phyloP scores from a whole-genome alignment of 164 flowering plant species.

The Tetrastigma voinierianum region DNA sequence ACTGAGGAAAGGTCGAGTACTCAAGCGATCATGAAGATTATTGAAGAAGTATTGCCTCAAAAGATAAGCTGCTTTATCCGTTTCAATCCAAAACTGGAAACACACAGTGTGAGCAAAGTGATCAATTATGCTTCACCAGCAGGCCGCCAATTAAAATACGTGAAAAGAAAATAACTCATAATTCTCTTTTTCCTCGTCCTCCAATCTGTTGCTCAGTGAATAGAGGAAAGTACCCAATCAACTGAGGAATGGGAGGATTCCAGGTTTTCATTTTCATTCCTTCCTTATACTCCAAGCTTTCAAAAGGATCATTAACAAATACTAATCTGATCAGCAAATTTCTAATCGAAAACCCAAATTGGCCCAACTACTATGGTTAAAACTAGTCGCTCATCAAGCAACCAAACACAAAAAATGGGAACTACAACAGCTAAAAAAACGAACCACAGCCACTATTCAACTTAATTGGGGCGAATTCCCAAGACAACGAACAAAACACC shows the following conservation, averaged over 20 bases:
- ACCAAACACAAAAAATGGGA: neutral
- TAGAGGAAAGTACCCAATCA: neutral
- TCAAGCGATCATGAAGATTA: conserved; percentile 92
- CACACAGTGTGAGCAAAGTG: neutral
- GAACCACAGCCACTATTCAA: neutral
- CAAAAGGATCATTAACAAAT: too few species aligned
- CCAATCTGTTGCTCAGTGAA: too few species aligned
- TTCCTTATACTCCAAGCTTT: neutral
- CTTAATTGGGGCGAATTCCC: neutral
- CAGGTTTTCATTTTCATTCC: neutral
- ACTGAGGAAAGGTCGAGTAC: conserved; percentile 92
- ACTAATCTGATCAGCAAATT: too few species aligned
- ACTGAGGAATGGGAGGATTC: neutral
- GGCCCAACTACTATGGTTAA: too few species aligned
- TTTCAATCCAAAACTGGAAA: conserved; percentile 91
- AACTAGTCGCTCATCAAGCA: neutral
- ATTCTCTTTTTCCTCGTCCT: neutral
- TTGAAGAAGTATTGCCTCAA: conserved; percentile 90
- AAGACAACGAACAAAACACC: neutral
- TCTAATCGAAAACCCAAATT: too few species aligned
- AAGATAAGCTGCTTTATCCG: conserved; percentile 96
- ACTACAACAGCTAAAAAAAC: neutral
- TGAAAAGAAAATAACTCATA: neutral
- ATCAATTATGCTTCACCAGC: neutral
- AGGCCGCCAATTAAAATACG: neutral